phyloP scores from a whole-genome alignment of 805 yeast genomes.

The Sugiyamaella marilandica region DNA sequence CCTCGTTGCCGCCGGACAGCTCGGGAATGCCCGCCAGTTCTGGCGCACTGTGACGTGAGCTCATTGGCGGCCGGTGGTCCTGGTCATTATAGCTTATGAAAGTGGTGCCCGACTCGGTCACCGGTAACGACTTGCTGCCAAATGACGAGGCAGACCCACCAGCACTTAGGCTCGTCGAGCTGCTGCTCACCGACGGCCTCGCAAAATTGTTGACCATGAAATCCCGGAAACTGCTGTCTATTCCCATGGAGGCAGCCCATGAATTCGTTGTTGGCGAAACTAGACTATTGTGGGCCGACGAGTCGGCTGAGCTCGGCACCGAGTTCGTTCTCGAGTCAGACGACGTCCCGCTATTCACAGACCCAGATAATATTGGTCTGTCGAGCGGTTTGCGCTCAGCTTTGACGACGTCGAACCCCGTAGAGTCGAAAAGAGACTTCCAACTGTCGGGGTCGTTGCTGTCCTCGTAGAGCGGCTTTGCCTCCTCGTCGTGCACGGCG shows the following conservation, averaged over 20 bases:
- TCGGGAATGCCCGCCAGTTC: neutral
- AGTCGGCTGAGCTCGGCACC: too few relatives aligned
- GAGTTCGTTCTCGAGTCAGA: too few relatives aligned
- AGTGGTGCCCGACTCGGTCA: neutral
- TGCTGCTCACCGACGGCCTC: neutral
- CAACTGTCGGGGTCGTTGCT: conserved; percentile 3
- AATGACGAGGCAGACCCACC: neutral
- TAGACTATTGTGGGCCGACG: too few relatives aligned
- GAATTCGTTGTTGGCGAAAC: too few relatives aligned
- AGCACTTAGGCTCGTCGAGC: neutral
- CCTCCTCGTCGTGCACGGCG: conserved; percentile 2
- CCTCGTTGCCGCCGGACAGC: neutral
- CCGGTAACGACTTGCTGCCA: neutral
- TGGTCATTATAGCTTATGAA: neutral
- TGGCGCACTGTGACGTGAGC: conserved; percentile 5
- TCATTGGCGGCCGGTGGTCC: neutral
- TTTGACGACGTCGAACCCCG: neutral
- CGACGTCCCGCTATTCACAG: too few relatives aligned
- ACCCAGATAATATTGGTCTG: too few relatives aligned
- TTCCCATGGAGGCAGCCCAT: too few relatives aligned
- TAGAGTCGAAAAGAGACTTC: conserved; percentile 1
- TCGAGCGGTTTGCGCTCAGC: neutral
- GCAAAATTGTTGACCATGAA: too few relatives aligned
- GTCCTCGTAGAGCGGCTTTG: conserved; percentile 3
- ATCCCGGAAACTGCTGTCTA: too few relatives aligned